Evolutionary conservation across 1,139 yeast species (phyloP), one percentile per base, ranked within the genome.

Genomic region (Saccharomycopsis hybrid): DNA sequence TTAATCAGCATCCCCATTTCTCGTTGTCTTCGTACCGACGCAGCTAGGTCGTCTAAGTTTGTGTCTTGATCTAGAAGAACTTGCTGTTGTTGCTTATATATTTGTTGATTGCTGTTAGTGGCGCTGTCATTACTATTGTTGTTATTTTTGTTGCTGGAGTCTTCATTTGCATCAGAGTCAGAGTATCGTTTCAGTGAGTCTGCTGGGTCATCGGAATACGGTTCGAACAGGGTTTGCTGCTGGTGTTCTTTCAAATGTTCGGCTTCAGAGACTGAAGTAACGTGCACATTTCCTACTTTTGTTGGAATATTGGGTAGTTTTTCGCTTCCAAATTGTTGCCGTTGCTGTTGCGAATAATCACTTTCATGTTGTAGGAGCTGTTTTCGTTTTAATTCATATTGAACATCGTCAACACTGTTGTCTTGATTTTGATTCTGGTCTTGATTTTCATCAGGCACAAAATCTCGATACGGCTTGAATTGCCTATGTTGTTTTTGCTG

Each of bases 41-140:
- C 65, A 41, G 87, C 80, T 28, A 87, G 69, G 1, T 66, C 56
- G 48, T 77, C 83, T 45, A 87, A 66, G 52, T 80, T 76, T 11
- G 69, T 67, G 61, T 87, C 95, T 60, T 87, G 96, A 42, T 71
- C 70, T 9, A 65, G 54, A 45, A 83, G 57, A 48, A 76, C 76
- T 58, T 82, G 88, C 58, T 85, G 86, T 60, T 87, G 90, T 56
- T 74, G 78, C 11, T 80, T 80, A 62, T 80, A 81, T 46, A 85
- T 58, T 52, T 76, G 79, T 43, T 69, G 77, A 57, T 78, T 77
- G 7, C 75, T 64, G 41, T 68, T 58, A 27, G 31, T 30, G 3
- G n/a, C 31, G 25, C 8, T 18, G 33, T 44, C 36, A 28, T 44
- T 42, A 4, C 41, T 41, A 33, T 37, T 39, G 11, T n/a, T n/a